Base-by-base conservation (phyloP, 192 early-diverging fungal species). In the Gamsiella multidivaricata region DNA sequence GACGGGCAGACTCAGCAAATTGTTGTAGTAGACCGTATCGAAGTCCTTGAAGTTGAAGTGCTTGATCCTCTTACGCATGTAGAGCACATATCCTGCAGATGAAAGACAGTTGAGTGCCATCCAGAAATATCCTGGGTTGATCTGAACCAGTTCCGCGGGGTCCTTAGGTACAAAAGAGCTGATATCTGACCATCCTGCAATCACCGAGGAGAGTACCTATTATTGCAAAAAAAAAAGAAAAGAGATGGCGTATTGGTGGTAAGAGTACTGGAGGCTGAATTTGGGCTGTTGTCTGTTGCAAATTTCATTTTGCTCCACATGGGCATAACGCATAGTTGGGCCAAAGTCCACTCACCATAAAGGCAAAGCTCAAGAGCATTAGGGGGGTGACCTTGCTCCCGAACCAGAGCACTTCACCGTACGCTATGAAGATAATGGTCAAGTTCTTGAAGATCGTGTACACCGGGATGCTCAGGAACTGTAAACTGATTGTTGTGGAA, bases 381-480 rank as follows among this genome's bases (percentile, higher is more conserved):
- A 93, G 58, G 65, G 84, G 84, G 0, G 95, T 94, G 14, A 98
- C 93, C 7, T 82, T 82, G 20, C 93, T 93, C n/a, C 87, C 85
- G 70, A 96, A 92, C 81, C 92, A 91, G 46, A 88, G 82, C 15
- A 90, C 91, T 81, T 99, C 97, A 46, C 91, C 93, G 70, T 95
- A 97, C 15, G 97, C 97, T 69, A 97, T 96, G 23, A 95, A 80
- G 75, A 99, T 97, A 72, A 99, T 99, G 42, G 97, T 99, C 69
- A 97, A 75, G 85, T 99, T 99, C 84, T 99, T 99, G 86, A 98
- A 99, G 61, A 99, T 91, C 29, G 97, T 99, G 70, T 97, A 98
- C 34, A 99, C 82, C 17, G 97, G 93, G 57, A 99, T 95, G 57
- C 92, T 88, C 39, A 99, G 87, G 81, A 89, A 97, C 75, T 97